Evolutionary conservation across 2,329 filamentous ascomycete species (phyloP).

Genomic region (Paradendryphiella salina): DNA sequence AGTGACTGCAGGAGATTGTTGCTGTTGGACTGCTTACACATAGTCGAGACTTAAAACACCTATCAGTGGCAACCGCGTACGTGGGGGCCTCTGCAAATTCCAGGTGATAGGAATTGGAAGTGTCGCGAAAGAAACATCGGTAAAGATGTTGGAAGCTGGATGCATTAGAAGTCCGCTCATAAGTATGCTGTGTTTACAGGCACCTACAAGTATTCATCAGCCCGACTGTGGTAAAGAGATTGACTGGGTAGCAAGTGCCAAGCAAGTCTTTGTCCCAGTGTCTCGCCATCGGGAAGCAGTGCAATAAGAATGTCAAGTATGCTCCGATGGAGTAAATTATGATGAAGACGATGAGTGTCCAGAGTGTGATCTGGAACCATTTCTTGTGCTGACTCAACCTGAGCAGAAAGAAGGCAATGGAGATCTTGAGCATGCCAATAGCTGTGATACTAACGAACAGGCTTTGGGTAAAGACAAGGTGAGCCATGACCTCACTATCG

Average conservation of each 20-base stretch:
- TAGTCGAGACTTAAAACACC: conserved; percentile 2
- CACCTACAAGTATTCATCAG: not conserved
- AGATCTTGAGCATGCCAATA: conserved; percentile 4
- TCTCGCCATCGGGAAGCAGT: not conserved
- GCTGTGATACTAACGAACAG: conserved; percentile 8
- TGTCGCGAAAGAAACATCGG: conserved; percentile 3
- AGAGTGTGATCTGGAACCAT: conserved; percentile 1
- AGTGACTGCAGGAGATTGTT: no score
- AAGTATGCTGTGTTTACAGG: not conserved
- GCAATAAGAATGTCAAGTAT: not conserved
- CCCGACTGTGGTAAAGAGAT: not conserved
- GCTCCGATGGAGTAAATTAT: not conserved
- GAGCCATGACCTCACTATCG: not conserved
- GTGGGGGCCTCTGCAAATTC: conserved; percentile 1
- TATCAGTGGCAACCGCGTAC: not conserved
- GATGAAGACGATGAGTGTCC: not conserved
- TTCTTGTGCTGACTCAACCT: conserved; percentile 3
- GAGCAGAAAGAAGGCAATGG: conserved; percentile 3
- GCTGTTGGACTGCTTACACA: not conserved
- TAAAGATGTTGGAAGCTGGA: conserved; percentile 8
- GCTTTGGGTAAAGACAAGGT: conserved; percentile 3
- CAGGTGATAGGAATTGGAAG: conserved; percentile 2
- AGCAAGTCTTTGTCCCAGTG: not conserved
- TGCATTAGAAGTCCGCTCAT: not conserved
- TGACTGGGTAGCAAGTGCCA: not conserved